Evolutionary conservation across 495 filamentous ascomycete genomes (phyloP).

Genomic region (Halenospora varia): DNA sequence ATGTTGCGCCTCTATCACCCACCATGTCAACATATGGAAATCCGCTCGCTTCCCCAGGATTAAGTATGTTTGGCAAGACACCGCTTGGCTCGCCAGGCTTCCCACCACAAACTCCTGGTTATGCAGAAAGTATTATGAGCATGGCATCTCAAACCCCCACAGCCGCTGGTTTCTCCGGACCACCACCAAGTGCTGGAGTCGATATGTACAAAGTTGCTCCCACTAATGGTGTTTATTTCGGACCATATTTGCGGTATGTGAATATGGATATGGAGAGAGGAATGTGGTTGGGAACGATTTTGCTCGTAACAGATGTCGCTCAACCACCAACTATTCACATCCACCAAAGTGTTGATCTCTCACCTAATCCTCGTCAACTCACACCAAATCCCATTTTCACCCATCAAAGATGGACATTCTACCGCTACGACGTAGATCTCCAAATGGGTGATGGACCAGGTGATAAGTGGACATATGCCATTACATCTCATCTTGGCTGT

Average conservation of each 20-base stretch:
- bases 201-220: constrained; percentile 90
- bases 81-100: constrained; percentile 74
- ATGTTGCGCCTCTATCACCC: constrained; percentile 73
- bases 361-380: constrained; percentile 87
- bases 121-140: constrained; percentile 73
- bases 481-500: constrained; percentile 94
- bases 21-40: constrained; percentile 75
- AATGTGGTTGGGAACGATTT: constrained; percentile 72
- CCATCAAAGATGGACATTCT: constrained; percentile 93
- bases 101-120: constrained; percentile 65
- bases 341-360: constrained; percentile 85
- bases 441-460: constrained; percentile 79
- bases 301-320: constrained; percentile 83
- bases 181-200: constrained; percentile 81
- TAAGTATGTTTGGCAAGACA: constrained; percentile 65
- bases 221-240: constrained; percentile 98
- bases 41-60: constrained; percentile 65
- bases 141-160: constrained; percentile 69
- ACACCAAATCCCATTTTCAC: constrained; percentile 78
- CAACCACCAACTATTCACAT: constrained; percentile 96
- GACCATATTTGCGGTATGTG: constrained; percentile 89
- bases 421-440: constrained; percentile 89
- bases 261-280: constrained; percentile 97
- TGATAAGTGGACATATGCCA: constrained; percentile 96
- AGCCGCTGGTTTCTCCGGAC: constrained; percentile 69